Evolutionary conservation across 2,329 filamentous ascomycete genomes (phyloP), one percentile per base, ranked within the genome.

Genomic region (Xylaria hypoxylon): DNA sequence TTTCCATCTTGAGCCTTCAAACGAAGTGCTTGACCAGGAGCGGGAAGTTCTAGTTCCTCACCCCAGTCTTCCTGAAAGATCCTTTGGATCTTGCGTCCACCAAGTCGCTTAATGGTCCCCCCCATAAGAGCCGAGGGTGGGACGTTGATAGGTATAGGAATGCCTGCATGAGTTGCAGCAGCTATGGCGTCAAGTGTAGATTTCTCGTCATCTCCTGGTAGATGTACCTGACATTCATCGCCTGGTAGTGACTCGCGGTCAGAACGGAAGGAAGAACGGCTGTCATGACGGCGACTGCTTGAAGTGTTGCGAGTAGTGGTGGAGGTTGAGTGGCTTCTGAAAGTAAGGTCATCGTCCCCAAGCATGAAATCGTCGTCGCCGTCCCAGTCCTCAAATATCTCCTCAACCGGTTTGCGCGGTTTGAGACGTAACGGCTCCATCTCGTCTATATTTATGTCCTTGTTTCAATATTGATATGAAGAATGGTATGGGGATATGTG

Each of bases 71-170:
- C 91, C 69, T 92, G 89, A 65, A 92, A 87, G 45, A 90, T 88
- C 75, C 88, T 91, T 74, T 89, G 90, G 22, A 91, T 84, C 74
- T 90, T 93, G 71, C 88, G 87, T 65, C 89, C 89, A 56, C 94
- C 94, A 38, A 98, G 85, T 72, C 94, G 87, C 81, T 96, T 97
- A 76, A 98, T 98, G 10, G 94, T 95, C 59, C 96, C 96, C 59
- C 95, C 95, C 77, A 96, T 87, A 47, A 99, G 83, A 33, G 96
- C 96, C 22, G 95, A 97, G 33, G 92, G 89, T 1, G 95, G 94
- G 35, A 98, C 89, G 76, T 94, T 94, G 58, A 88, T 84, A 31
- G 96, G 96, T 62, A 98, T 88, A 6, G 96, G 95, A 70, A 99
- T 97, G 72, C 96, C 96, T 28, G 94, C 94, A 77, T 89, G 90